These are phyloP conservation scores for Sporothrix protearum DNA, from an alignment of 2,329 filamentous ascomycete genomes.

Conservation along the genomic window DNA sequence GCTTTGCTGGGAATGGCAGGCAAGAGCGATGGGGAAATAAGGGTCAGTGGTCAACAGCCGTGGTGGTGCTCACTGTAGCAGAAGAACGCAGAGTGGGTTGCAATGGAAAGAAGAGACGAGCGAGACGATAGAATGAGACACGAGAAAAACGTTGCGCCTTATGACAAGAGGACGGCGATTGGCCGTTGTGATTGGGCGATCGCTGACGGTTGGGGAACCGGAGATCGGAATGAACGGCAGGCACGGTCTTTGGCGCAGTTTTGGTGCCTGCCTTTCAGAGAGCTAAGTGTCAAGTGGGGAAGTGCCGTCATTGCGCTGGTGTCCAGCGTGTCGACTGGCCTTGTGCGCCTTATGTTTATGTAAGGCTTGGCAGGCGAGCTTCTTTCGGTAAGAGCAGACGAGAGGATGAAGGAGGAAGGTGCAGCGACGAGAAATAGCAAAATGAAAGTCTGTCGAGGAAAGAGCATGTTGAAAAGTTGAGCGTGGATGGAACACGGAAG, in stretches of 20 bases:
- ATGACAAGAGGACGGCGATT: constrained; percentile 17
- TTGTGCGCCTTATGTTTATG: constrained; percentile 13
- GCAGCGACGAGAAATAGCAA: background rate
- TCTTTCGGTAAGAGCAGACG: constrained; percentile 1
- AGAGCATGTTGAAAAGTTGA: background rate
- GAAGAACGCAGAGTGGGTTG: background rate
- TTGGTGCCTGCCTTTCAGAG: background rate
- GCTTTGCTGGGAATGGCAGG: constrained; percentile 10
- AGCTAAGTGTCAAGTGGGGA: constrained; percentile 8
- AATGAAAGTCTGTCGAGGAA: background rate
- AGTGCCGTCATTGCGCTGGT: constrained; percentile 5
- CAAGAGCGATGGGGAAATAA: background rate
- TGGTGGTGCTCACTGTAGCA: background rate
- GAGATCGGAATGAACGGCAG: constrained; percentile 19
- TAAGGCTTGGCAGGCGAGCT: constrained; percentile 16
- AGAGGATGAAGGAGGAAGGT: background rate
- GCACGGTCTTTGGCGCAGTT: background rate
- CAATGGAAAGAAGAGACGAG: background rate
- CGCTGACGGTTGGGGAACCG: constrained; percentile 10
- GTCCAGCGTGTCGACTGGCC: background rate
- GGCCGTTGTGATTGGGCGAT: constrained; percentile 23
- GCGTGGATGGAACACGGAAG: background rate
- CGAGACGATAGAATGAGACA: background rate
- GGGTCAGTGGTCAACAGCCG: background rate
- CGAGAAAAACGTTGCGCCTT: background rate